Evolutionary conservation across 805 yeast genomes (phyloP).

Genomic region (Pichia cephalocereana): DNA sequence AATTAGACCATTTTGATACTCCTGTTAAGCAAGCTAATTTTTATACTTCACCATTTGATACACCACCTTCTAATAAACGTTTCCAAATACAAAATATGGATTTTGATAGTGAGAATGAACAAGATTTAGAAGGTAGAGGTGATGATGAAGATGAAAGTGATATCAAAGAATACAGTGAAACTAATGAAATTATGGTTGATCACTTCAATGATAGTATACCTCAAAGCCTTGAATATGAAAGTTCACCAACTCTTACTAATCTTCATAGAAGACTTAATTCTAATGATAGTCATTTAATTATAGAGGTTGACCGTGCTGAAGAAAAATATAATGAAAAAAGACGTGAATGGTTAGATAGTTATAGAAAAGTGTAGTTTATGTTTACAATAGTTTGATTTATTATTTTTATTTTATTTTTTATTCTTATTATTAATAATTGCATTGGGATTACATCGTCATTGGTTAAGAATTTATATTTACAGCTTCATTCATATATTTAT

Average conservation of each 20-base stretch:
- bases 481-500: too few species aligned
- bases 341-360: slow-evolving; percentile 31
- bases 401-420: neutral
- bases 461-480: too few species aligned
- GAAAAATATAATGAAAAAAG: slow-evolving; percentile 37
- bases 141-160: neutral
- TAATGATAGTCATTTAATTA: neutral
- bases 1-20: neutral
- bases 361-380: slow-evolving; percentile 9
- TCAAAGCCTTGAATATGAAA: neutral
- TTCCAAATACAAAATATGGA: neutral
- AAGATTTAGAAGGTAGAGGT: neutral
- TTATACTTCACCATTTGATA: slow-evolving; percentile 10
- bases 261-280: slow-evolving; percentile 5
- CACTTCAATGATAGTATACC: neutral
- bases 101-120: neutral
- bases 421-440: neutral
- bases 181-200: neutral
- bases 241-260: neutral
- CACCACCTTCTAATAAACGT: slow-evolving; percentile 7
- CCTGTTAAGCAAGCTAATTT: neutral
- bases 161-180: neutral
- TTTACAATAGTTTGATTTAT: neutral
- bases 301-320: slow-evolving; percentile 22
- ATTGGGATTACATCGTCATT: too few species aligned